Conservation (phyloP, 306 rosid species). For the Quercus ilex region DNA sequence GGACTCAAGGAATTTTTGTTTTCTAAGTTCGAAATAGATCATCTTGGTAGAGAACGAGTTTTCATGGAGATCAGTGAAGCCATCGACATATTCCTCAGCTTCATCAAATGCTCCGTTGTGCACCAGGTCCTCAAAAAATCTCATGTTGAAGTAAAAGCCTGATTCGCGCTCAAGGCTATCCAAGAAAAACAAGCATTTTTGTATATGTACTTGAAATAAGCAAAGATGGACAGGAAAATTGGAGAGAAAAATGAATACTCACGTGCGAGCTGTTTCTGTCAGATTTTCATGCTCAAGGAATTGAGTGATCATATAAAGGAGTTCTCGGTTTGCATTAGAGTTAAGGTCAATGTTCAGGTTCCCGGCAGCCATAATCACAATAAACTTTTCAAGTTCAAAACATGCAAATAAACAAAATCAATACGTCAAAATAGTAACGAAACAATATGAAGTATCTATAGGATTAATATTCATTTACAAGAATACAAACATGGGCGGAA, state of each 20-base stretch:
- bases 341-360: too few species aligned
- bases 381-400: too few species aligned
- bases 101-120: constrained; percentile 5
- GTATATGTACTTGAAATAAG: too few species aligned
- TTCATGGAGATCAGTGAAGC: constrained; percentile 20
- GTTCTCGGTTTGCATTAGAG: neutral
- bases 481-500: too few species aligned
- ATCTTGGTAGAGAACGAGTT: constrained; percentile 3
- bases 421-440: too few species aligned
- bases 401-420: too few species aligned
- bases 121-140: constrained; percentile 5
- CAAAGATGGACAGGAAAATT: neutral
- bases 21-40: constrained; percentile 10
- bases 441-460: too few species aligned
- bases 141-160: neutral
- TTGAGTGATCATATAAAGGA: neutral
- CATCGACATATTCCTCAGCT: constrained; percentile 9
- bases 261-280: constrained; percentile 16
- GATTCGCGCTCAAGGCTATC: constrained; percentile 15
- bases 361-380: too few species aligned
- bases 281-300: constrained; percentile 1
- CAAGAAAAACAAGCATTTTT: neutral
- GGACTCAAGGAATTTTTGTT: constrained; percentile 17
- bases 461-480: too few species aligned
- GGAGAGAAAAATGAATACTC: neutral